Evolutionary conservation across 2,329 filamentous ascomycete genomes (phyloP).

Genomic region (Harringtonia lauricola): DNA sequence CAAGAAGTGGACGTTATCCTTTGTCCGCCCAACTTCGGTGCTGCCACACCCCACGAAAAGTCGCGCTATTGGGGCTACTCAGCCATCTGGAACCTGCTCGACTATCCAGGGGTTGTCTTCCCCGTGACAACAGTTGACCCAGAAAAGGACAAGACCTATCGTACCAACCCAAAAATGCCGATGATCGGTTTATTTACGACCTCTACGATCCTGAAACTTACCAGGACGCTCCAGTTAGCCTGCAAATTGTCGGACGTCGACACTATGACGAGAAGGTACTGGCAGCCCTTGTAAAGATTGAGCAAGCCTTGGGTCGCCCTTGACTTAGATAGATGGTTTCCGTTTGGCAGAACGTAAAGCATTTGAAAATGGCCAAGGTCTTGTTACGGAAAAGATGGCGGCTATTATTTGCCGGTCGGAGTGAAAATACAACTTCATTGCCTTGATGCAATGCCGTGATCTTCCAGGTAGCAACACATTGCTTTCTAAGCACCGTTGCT

Average conservation of each 20-base stretch:
- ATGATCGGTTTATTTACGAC: conserved; percentile 16
- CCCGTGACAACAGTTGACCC: conserved; percentile 35
- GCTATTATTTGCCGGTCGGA: no score
- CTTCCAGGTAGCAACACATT: no score
- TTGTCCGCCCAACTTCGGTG: not conserved
- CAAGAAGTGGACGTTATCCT: conserved; percentile 1
- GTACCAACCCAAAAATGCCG: conserved; percentile 30
- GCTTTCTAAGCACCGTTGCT: no score
- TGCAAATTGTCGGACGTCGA: not conserved
- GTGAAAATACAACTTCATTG: no score
- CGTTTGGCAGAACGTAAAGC: no score
- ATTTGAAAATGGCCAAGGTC: no score
- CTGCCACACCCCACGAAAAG: not conserved
- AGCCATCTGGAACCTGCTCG: conserved; percentile 15
- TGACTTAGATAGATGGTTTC: no score
- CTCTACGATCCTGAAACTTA: not conserved
- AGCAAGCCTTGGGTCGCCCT: not conserved
- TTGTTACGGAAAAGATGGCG: no score
- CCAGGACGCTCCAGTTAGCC: not conserved
- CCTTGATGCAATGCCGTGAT: no score
- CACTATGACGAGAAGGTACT: not conserved
- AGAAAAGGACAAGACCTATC: conserved; percentile 13
- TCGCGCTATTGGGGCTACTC: conserved; percentile 2
- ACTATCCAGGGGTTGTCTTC: conserved; percentile 46
- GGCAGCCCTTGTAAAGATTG: conserved; percentile 2